Evolutionary conservation across 371 early-diverging fungal genomes (phyloP).

Genomic region (Cokeromyces recurvatus): DNA sequence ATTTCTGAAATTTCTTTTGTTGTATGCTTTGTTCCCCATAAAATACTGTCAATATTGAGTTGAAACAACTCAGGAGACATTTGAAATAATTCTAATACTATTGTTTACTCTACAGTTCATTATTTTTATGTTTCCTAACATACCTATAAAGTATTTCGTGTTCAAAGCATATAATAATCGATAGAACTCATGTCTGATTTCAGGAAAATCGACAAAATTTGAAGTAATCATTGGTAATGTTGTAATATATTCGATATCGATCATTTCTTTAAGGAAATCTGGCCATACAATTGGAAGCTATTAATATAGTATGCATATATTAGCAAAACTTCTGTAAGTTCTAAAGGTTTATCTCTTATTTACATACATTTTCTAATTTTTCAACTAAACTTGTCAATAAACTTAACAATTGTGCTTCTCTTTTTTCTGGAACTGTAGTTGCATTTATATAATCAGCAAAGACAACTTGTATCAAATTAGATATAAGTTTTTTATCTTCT

Average conservation of each 20-base stretch:
- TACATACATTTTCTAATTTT: slow-evolving; percentile 63
- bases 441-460: slow-evolving; percentile 75
- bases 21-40: slow-evolving; percentile 97
- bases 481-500: slow-evolving; percentile 74
- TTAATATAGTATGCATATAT: too few species aligned
- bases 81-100: slow-evolving; percentile 68
- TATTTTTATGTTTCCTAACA: too few species aligned
- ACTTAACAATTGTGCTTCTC: slow-evolving; percentile 85
- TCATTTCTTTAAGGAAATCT: slow-evolving; percentile 44
- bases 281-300: slow-evolving; percentile 5
- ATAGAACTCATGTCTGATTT: slow-evolving; percentile 88
- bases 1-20: slow-evolving; percentile 88
- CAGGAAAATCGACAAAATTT: slow-evolving; percentile 92
- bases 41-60: slow-evolving; percentile 77
- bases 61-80: slow-evolving; percentile 61
- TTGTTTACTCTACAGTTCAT: too few species aligned
- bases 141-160: slow-evolving; percentile 70
- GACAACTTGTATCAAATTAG: slow-evolving; percentile 76
- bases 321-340: too few species aligned
- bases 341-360: slow-evolving; percentile 5
- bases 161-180: slow-evolving; percentile 76
- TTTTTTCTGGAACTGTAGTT: slow-evolving; percentile 51
- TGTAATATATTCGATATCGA: slow-evolving; percentile 79
- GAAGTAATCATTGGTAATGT: slow-evolving; percentile 91
- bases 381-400: slow-evolving; percentile 78